Conservation (phyloP, 768 basidiomycete species). For the Wakefieldia striispora region DNA sequence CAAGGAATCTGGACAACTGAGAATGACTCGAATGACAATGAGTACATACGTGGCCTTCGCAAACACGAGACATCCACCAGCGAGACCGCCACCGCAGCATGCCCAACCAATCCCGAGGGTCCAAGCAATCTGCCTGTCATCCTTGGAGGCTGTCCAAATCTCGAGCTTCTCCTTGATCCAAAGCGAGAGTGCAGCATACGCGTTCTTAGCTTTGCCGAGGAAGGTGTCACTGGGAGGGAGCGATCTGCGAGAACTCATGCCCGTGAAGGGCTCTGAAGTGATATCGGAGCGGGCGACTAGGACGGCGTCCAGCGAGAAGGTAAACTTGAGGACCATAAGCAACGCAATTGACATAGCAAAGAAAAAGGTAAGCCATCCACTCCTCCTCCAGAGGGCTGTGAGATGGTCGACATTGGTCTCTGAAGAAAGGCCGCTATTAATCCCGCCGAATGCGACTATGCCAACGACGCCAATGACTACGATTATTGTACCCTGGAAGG, state of each 20-base stretch:
- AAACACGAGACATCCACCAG: constrained; percentile 88
- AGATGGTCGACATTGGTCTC: constrained; percentile 76
- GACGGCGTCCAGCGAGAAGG: constrained; percentile 69
- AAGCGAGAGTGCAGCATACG: constrained; percentile 47
- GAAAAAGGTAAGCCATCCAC: constrained; percentile 91
- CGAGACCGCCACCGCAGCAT: constrained; percentile 86
- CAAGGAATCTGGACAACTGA: constrained; percentile 7
- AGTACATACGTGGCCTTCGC: constrained; percentile 44
- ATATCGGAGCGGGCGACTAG: constrained; percentile 70
- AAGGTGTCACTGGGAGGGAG: constrained; percentile 21
- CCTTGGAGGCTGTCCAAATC: constrained; percentile 70
- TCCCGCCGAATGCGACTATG: constrained; percentile 83
- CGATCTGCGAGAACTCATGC: constrained; percentile 34
- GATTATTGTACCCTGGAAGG: constrained; percentile 68
- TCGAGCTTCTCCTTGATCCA: constrained; percentile 66
- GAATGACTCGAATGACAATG: background rate
- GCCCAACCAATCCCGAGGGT: constrained; percentile 93
- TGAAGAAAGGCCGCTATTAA: constrained; percentile 73
- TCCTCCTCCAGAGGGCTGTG: constrained; percentile 79
- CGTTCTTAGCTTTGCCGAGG: constrained; percentile 33
- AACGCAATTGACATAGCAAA: constrained; percentile 74
- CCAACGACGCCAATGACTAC: constrained; percentile 85
- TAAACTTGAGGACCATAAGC: constrained; percentile 61
- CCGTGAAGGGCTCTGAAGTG: constrained; percentile 52
- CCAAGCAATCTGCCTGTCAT: constrained; percentile 87